Base-by-base conservation (phyloP, 2,329 filamentous ascomycete species). In the Pezicula rhizophila region DNA sequence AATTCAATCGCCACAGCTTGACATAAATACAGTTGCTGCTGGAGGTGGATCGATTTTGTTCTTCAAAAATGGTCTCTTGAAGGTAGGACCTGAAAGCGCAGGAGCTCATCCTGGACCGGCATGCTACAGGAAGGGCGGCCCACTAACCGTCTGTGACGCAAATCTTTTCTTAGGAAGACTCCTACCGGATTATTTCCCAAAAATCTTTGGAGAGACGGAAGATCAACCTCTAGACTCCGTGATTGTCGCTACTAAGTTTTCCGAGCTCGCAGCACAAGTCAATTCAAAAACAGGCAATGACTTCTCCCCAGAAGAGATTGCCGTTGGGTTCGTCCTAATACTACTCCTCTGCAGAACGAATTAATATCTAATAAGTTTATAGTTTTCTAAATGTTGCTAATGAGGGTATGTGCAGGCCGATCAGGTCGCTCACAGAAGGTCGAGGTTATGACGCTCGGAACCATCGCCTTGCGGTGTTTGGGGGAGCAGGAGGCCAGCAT, bases 21-120 rank as follows among this genome's bases (percentile, higher is more conserved):
- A 96, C 61, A 96, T 96, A 70, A 96, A 96, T 66, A 96, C 91
- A 0, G 91, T 96, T 1, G 91, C 91, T 5, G 91, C 91, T 2
- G 91, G 91, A 41, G 91, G 91, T 54, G 89, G 89, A 5, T 92
- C 87, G 0, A 76, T 85, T 26, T 74, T 96, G 3, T 93, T 95
- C 68, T 96, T 89, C 77, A 82, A 80, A 53, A 95, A 96, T 55
- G 90, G 91, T 1, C 73, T 96, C 0, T 96, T 96, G 56, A 86
- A 91, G 0, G 90, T 96, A 3, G 91, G 91, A 0, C 91, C 91
- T 0, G 89, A 95, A 62, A 93, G 87, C 6, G 91, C 90, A 1
- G 85, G 88, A 26, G 90, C 91, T 2, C 89, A 95, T 60, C 91
- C 91, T 0, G 91, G 91, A 0, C 91, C 91, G 8, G 89, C 89